phyloP scores from a whole-genome alignment of 2,329 filamentous ascomycete genomes.

The Aspergillus vadensis region DNA sequence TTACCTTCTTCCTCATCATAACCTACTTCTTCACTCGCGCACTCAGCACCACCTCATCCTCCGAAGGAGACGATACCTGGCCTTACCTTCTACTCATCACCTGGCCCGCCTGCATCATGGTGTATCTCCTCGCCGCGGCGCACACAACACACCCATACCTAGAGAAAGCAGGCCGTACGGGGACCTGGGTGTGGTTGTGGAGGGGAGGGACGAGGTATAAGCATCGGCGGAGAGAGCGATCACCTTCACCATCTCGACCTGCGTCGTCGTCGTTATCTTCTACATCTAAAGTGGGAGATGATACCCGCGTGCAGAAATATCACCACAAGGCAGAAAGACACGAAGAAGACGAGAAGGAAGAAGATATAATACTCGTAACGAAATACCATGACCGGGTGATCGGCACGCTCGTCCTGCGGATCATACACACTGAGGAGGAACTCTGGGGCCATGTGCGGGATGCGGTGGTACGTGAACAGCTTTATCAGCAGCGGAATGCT shows the following conservation, averaged over 20 bases:
- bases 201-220: conserved; percentile 33
- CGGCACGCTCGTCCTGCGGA: conserved; percentile 65
- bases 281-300: too few species aligned
- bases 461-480: neutral
- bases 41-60: conserved; percentile 27
- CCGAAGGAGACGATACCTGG: neutral
- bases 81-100: neutral
- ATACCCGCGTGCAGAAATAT: too few species aligned
- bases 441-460: neutral
- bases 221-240: conserved; percentile 17
- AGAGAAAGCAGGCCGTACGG: conserved; percentile 56
- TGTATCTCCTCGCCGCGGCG: neutral
- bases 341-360: conserved; percentile 66
- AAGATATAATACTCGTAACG: too few species aligned
- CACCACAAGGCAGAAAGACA: conserved; percentile 46
- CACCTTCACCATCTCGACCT: too few species aligned
- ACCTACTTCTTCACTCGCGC: conserved; percentile 43
- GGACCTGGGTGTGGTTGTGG: conserved; percentile 62
- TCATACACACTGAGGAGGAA: conserved; percentile 13
- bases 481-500: neutral
- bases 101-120: neutral
- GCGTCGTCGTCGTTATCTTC: too few species aligned
- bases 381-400: conserved; percentile 55
- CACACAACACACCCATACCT: conserved; percentile 65
- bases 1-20: conserved; percentile 43